Evolutionary conservation across 139 green algal genomes (phyloP).

Genomic region (Chlorella sp.): DNA sequence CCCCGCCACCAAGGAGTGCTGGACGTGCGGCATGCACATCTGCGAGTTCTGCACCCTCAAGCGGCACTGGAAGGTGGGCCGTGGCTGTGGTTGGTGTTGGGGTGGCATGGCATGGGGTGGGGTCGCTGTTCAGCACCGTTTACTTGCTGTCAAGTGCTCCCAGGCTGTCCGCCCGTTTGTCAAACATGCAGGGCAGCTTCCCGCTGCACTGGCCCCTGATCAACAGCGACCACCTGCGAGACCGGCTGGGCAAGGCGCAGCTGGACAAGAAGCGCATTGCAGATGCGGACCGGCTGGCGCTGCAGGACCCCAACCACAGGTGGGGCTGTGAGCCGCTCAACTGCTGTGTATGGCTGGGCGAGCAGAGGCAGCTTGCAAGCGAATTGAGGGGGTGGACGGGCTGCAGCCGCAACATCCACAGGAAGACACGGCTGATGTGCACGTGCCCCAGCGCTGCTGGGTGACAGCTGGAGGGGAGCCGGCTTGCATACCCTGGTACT

Average conservation of each 20-base stretch:
- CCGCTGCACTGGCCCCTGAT: conserved; percentile 87
- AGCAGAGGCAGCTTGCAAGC: too few relatives aligned
- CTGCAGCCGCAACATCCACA: too few relatives aligned
- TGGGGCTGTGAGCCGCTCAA: neutral
- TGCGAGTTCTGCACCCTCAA: conserved; percentile 90
- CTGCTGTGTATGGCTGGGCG: too few relatives aligned
- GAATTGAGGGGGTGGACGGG: too few relatives aligned
- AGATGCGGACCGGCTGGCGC: conserved; percentile 57
- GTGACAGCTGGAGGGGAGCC: too few relatives aligned
- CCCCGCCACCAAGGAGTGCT: conserved; percentile 83
- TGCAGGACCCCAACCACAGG: conserved; percentile 65
- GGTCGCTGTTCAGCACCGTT: too few relatives aligned
- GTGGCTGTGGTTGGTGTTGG: neutral
- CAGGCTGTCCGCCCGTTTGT: too few relatives aligned
- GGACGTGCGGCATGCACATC: conserved; percentile 76
- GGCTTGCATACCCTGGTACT: too few relatives aligned
- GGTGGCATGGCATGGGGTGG: too few relatives aligned
- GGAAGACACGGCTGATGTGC: too few relatives aligned
- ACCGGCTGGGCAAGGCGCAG: conserved; percentile 74
- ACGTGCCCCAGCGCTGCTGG: too few relatives aligned
- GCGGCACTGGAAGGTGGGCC: conserved; percentile 79
- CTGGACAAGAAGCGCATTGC: conserved; percentile 83
- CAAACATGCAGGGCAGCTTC: conserved; percentile 49
- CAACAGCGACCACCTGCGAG: conserved; percentile 71
- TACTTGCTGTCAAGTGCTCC: too few relatives aligned